phyloP scores from a whole-genome alignment of 805 yeast genomes.

The Wickerhamiella slavikovae region DNA sequence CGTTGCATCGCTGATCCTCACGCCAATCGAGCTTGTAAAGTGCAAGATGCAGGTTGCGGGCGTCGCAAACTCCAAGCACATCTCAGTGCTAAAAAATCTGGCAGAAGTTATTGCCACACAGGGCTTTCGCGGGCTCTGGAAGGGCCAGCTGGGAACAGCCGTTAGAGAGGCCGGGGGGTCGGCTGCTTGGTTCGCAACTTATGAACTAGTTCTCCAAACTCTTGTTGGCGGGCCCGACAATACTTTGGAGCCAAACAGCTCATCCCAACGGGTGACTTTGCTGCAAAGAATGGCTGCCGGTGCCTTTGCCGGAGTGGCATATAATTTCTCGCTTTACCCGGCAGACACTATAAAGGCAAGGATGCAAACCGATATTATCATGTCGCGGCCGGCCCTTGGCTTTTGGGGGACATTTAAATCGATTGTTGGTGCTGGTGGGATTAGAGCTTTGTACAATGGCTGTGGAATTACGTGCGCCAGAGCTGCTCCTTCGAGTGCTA shows the following conservation, averaged over 20 bases:
- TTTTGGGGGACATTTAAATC: conserved; percentile 21
- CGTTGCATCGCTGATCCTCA: conserved; percentile 59
- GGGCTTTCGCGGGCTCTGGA: conserved; percentile 67
- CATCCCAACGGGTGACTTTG: too few relatives aligned
- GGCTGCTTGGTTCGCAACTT: conserved; percentile 85
- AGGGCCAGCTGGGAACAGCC: conserved; percentile 66
- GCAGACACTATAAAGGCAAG: conserved; percentile 79
- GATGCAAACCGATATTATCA: conserved; percentile 43
- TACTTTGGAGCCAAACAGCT: too few relatives aligned
- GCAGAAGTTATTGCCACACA: conserved; percentile 23
- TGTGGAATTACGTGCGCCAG: conserved; percentile 61
- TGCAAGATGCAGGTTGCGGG: conserved; percentile 59
- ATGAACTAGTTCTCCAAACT: conserved; percentile 29
- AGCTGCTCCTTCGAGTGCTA: conserved; percentile 79
- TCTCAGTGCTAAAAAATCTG: conserved; percentile 19
- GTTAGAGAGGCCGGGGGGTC: conserved; percentile 77
- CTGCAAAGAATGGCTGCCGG: conserved; percentile 37
- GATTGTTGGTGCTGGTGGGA: conserved; percentile 33
- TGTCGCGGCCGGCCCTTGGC: conserved; percentile 17
- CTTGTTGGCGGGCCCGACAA: too few relatives aligned
- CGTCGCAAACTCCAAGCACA: conserved; percentile 2
- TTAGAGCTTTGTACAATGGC: conserved; percentile 62
- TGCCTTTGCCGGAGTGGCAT: conserved; percentile 67
- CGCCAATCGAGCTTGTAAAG: conserved; percentile 84
- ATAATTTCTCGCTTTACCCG: conserved; percentile 66